Conservation (phyloP, 768 basidiomycete species). For the Lactarius vividus region DNA sequence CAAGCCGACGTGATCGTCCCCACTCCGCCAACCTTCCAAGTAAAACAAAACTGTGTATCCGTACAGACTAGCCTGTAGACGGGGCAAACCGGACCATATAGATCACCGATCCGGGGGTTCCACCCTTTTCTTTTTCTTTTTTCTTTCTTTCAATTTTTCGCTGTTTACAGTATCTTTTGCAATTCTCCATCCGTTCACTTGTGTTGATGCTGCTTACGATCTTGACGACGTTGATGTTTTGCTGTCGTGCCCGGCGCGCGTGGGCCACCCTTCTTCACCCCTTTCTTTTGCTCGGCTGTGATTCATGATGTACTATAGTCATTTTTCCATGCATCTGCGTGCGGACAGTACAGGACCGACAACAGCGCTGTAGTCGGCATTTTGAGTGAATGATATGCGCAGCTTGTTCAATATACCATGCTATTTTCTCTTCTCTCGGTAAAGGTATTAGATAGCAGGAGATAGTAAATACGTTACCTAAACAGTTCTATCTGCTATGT, state of each 20-base stretch:
- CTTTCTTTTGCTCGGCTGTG: conserved; percentile 1
- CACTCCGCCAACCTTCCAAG: not conserved
- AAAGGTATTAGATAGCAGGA: too few species aligned
- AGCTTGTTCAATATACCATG: conserved; percentile 22
- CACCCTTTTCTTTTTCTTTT: not conserved
- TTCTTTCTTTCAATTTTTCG: not conserved
- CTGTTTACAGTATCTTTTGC: not conserved
- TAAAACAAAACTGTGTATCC: conserved; percentile 14
- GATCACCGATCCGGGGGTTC: conserved; percentile 15
- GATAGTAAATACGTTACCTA: too few species aligned
- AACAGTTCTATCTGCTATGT: too few species aligned
- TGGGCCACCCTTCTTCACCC: not conserved
- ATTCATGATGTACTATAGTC: conserved; percentile 25
- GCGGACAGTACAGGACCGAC: conserved; percentile 16
- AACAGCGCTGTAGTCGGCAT: conserved; percentile 7
- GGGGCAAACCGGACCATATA: conserved; percentile 19
- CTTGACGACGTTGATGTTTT: conserved; percentile 24
- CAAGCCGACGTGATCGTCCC: conserved; percentile 52
- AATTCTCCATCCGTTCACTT: conserved; percentile 2
- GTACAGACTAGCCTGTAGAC: conserved; percentile 20
- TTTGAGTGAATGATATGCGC: conserved; percentile 12
- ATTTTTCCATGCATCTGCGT: conserved; percentile 20
- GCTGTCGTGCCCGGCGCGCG: conserved; percentile 23
- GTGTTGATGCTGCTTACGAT: conserved; percentile 22
- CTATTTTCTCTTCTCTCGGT: not conserved